phyloP scores from a whole-genome alignment of 768 basidiomycete genomes.

The Hygrocybe coccinea region DNA sequence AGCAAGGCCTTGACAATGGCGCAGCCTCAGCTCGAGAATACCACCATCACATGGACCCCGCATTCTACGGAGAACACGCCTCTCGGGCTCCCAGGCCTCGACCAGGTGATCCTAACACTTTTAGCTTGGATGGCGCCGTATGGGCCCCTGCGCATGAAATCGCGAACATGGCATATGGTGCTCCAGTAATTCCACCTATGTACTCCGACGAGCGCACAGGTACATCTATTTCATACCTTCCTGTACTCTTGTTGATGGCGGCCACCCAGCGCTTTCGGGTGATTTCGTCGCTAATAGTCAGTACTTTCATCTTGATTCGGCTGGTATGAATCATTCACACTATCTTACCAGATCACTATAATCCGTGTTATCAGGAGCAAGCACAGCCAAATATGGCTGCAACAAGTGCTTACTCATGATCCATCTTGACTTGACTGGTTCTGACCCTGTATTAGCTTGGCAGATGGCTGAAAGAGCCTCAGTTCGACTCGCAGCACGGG shows the following conservation, averaged over 20 bases:
- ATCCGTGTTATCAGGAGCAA: constrained; percentile 31
- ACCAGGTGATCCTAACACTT: constrained; percentile 29
- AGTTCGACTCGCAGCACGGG: constrained; percentile 55
- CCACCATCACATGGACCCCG: constrained; percentile 19
- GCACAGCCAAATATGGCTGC: constrained; percentile 25
- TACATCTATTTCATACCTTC: constrained; percentile 26
- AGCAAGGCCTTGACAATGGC: constrained; percentile 34
- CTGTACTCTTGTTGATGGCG: constrained; percentile 11
- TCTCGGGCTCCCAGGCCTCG: constrained; percentile 31
- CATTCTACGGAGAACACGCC: constrained; percentile 28
- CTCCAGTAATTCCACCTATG: constrained; percentile 42
- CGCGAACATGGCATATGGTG: constrained; percentile 36
- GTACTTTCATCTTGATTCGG: constrained; percentile 15
- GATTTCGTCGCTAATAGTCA: constrained; percentile 40
- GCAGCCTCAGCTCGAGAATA: constrained; percentile 33
- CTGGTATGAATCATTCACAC: constrained; percentile 1
- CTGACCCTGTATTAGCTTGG: constrained; percentile 36
- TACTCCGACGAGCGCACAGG: constrained; percentile 58
- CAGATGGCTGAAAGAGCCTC: constrained; percentile 53
- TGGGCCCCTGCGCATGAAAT: constrained; percentile 31
- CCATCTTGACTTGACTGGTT: constrained; percentile 7
- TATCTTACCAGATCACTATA: constrained; percentile 26
- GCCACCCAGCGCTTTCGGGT: constrained; percentile 36
- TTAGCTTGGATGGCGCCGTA: constrained; percentile 23
- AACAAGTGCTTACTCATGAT: constrained; percentile 28